Percentiles rank a stretch among this genome's conserved stretches.
Evolutionary conservation across 257 asterid genomes (phyloP).

Genomic region (Plectranthus barbatus): DNA sequence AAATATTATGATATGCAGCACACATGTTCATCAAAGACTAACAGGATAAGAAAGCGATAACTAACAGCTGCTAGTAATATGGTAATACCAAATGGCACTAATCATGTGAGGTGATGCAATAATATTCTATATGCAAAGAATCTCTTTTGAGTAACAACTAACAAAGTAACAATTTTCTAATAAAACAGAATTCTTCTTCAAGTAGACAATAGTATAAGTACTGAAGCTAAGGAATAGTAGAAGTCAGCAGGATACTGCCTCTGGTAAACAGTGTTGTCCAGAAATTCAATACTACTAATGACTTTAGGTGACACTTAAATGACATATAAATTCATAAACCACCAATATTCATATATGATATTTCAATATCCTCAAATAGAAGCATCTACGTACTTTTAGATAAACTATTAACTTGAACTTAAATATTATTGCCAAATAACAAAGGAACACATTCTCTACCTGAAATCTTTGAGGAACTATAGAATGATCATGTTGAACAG

Average conservation of each 20-base stretch:
- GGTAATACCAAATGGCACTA: neutral
- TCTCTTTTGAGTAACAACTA: neutral
- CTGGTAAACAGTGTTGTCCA: neutral
- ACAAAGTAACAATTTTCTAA: neutral
- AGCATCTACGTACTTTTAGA: neutral
- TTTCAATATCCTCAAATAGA: neutral
- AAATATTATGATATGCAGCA: neutral
- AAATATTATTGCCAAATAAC: constrained; percentile 3
- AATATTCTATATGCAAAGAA: neutral
- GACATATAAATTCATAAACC: neutral
- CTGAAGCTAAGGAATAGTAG: neutral
- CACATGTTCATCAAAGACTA: neutral
- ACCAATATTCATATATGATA: neutral
- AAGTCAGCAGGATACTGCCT: neutral
- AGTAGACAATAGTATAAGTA: neutral
- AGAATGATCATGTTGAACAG: constrained; percentile 76
- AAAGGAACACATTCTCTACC: constrained; percentile 37
- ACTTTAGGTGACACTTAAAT: neutral
- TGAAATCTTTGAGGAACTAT: constrained; percentile 67
- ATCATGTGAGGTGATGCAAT: neutral
- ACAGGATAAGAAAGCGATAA: neutral
- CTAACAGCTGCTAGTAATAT: neutral
- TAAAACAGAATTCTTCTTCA: neutral
- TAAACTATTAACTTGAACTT: constrained; percentile 11
- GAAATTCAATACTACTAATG: neutral